Percentiles rank a stretch among this genome's conserved stretches.
Conservation (phyloP, 148 eudicot species). For the Spergularia marina region DNA sequence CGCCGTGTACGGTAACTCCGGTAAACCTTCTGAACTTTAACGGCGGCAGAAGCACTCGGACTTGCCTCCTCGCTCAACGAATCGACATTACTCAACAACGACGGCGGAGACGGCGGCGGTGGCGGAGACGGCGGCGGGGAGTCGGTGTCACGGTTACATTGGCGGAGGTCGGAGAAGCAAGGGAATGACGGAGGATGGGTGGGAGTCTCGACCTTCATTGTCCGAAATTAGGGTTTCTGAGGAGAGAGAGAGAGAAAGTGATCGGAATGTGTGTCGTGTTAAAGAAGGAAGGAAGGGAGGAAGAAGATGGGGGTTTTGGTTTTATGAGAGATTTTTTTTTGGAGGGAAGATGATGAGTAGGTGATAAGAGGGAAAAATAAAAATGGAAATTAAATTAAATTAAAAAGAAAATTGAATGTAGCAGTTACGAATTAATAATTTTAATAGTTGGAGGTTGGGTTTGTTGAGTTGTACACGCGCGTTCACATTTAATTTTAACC, state of each 20-base stretch:
- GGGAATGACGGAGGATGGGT: not conserved
- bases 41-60: slow-evolving; percentile 42
- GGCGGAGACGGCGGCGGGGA: not conserved
- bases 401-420: not conserved
- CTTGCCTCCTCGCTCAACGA: not conserved
- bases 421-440: not conserved
- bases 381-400: not conserved
- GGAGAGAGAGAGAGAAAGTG: not conserved
- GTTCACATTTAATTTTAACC: not conserved
- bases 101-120: not conserved
- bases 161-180: slow-evolving; percentile 8
- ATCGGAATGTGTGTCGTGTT: slow-evolving; percentile 18
- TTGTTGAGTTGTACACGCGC: not conserved
- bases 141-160: not conserved
- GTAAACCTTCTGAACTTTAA: slow-evolving; percentile 69
- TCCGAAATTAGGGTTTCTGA: slow-evolving; percentile 6
- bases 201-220: slow-evolving; percentile 40
- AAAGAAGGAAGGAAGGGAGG: not conserved
- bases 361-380: not conserved
- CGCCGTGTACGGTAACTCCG: slow-evolving; percentile 87
- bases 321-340: slow-evolving; percentile 1
- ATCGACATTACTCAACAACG: not conserved
- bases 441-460: not conserved
- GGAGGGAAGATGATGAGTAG: slow-evolving; percentile 25
- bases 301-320: not conserved